phyloP scores from a whole-genome alignment of 257 asterid species.

The Handroanthus guayacan region DNA sequence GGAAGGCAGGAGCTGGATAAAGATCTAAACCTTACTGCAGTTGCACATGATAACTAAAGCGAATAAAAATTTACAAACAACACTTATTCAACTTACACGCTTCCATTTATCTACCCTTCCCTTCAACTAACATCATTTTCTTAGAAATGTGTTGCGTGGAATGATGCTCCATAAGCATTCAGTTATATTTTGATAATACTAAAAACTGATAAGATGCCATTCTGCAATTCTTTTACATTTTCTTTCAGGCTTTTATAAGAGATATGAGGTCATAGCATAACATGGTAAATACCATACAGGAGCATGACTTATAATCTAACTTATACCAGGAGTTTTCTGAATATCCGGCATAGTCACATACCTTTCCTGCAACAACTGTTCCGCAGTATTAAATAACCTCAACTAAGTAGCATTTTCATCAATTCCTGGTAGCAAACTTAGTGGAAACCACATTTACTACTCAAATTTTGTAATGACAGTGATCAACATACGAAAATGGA shows the following conservation, averaged over 20 bases:
- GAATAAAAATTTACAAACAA: background rate
- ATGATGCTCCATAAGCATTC: constrained; percentile 10
- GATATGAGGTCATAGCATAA: constrained; percentile 1
- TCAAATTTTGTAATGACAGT: background rate
- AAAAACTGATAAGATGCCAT: too few species aligned
- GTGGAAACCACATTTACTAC: background rate
- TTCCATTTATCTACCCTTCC: background rate
- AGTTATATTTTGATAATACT: too few species aligned
- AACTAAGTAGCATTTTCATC: constrained; percentile 3
- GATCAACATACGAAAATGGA: constrained; percentile 8
- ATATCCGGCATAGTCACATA: background rate
- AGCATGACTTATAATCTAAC: constrained; percentile 1
- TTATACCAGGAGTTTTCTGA: background rate
- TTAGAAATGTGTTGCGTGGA: constrained; percentile 5
- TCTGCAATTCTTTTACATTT: background rate
- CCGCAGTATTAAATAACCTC: background rate
- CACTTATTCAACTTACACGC: background rate
- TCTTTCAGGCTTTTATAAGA: constrained; percentile 1
- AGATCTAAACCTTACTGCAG: background rate
- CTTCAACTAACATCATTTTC: background rate
- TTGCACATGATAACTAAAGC: background rate
- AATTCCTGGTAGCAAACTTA: constrained; percentile 6
- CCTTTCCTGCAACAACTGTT: background rate
- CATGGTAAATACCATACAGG: background rate
- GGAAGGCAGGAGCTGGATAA: background rate